phyloP scores from a whole-genome alignment of 352 stramenopile species.

The Pythium dissotocum region DNA sequence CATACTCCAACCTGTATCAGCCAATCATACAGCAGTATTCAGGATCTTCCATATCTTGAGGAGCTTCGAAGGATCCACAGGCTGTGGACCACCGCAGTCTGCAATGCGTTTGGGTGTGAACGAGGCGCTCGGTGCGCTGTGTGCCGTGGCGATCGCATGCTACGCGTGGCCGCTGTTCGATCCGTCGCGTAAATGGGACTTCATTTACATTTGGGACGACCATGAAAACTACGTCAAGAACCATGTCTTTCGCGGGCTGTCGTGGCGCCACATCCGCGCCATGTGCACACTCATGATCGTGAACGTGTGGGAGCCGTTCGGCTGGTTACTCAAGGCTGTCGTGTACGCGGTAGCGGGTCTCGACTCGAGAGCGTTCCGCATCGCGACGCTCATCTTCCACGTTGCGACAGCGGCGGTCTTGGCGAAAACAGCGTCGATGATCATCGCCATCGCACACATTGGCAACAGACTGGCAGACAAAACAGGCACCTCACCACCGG shows the following conservation, averaged over 20 bases:
- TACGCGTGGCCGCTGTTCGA: conserved; percentile 28
- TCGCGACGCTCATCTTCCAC: conserved; percentile 50
- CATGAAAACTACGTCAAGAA: conserved; percentile 60
- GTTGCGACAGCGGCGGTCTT: conserved; percentile 32
- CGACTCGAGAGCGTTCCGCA: conserved; percentile 40
- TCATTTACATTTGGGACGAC: conserved; percentile 59
- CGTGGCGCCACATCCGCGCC: conserved; percentile 29
- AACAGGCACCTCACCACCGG: background rate
- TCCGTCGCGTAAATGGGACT: conserved; percentile 39
- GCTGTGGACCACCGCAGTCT: background rate
- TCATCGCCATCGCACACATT: conserved; percentile 29
- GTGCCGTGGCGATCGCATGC: background rate
- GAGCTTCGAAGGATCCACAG: background rate
- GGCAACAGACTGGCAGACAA: conserved; percentile 10
- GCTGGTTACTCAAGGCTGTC: conserved; percentile 62
- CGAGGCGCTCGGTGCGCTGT: background rate
- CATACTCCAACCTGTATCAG: background rate
- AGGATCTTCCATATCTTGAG: conserved; percentile 27
- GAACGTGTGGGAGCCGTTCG: conserved; percentile 72
- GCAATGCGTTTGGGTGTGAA: background rate
- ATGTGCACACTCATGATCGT: conserved; percentile 60
- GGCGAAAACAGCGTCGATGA: conserved; percentile 25
- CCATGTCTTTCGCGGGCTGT: conserved; percentile 44
- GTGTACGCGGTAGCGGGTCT: conserved; percentile 38
- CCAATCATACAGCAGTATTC: conserved; percentile 10